phyloP scores from a whole-genome alignment of 306 rosid genomes.

The Quercus ilex region DNA sequence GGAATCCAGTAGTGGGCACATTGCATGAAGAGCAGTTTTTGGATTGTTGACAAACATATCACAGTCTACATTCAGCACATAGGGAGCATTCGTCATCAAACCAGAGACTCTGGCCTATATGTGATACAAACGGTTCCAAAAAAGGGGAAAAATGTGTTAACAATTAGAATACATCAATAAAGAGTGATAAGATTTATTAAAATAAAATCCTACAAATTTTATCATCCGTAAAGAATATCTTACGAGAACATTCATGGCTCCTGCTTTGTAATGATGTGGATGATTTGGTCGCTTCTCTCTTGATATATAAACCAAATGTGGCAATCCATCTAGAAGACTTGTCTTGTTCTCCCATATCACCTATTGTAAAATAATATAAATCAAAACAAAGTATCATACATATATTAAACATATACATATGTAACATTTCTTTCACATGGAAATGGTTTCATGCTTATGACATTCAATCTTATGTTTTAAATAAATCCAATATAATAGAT shows the following conservation, averaged over 20 bases:
- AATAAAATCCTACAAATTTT: too few species aligned
- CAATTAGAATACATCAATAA: too few species aligned
- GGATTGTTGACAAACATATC: constrained; percentile 71
- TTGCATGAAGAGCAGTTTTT: constrained; percentile 27
- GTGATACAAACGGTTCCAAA: background rate
- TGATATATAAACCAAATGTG: constrained; percentile 58
- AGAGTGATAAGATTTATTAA: too few species aligned
- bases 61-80: constrained; percentile 60
- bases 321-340: constrained; percentile 32
- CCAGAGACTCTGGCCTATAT: constrained; percentile 60
- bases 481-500: too few species aligned
- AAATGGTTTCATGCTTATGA: too few species aligned
- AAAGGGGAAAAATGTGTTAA: background rate
- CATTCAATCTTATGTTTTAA: too few species aligned
- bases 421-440: too few species aligned
- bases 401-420: too few species aligned
- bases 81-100: constrained; percentile 73
- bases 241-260: constrained; percentile 72
- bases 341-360: constrained; percentile 59
- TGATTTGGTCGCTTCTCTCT: constrained; percentile 58
- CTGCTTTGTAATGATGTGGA: constrained; percentile 70
- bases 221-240: background rate
- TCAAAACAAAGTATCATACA: too few species aligned
- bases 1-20: constrained; percentile 46
- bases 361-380: constrained; percentile 6